Evolutionary conservation across 2,329 filamentous ascomycete genomes (phyloP), one percentile per base, ranked within the genome.

Genomic region (Pseudopithomyces chartarum): DNA sequence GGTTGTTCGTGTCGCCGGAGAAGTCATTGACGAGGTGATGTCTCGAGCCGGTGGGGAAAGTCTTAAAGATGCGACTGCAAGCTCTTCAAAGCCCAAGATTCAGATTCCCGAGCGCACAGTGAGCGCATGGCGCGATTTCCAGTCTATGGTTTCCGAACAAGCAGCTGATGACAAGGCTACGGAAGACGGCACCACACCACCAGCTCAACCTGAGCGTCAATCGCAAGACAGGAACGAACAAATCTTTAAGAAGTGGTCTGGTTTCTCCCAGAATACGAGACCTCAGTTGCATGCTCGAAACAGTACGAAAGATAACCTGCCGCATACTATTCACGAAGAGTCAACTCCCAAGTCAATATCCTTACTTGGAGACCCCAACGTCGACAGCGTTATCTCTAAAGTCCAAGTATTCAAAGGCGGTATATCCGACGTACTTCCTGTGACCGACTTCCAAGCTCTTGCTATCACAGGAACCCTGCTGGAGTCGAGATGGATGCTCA

Each of bases 11-110:
- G 68, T 72, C 11, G 70, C 70, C 22, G 70, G 70, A 4, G 70
- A 72, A 48, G 69, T 73, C 20, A 71, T 73, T 32, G 70, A 73
- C 39, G 68, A 73, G 58, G 68, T 73, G 40, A 72, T 72, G 66
- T 71, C 68, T 23, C 64, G 69, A 44, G 67, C 66, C 22, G 69
- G 70, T 3, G 69, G 65, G 1, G 62, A 61, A 17, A 60, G 63
- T 6, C 53, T 60, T 26, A 66, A 60, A n/a, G 60, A 61, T 20
- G 52, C n/a, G 15, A 26, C 33, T 5, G 63, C 46, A n/a, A 58
- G 59, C 20, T 57, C 57, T 7, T 68, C 64, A 3, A 65, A 61
- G 23, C 59, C 60, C 2, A 43, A 38, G 13, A 29, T 55, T n/a
- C 56, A 64, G 42, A 50, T 65, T 15, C 58, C 56, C 17, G 56